Conservation (phyloP, 805 yeast genomes). For the Candida alai region DNA sequence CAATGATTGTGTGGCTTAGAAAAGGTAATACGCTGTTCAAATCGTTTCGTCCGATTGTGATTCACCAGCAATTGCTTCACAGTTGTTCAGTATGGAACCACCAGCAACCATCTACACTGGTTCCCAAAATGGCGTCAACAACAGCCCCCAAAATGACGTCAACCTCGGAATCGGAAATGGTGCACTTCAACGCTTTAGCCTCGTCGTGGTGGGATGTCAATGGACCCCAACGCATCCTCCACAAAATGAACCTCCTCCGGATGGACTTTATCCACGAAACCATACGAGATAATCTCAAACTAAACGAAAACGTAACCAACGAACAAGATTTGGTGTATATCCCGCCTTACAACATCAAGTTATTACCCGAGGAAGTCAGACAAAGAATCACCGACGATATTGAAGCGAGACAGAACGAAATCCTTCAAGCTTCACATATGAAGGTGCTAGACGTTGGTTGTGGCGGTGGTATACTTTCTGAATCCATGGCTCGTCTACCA, state of each 20-base stretch:
- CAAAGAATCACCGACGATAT: slow-evolving; percentile 47
- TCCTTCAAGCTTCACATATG: slow-evolving; percentile 34
- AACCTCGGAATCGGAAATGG: slow-evolving; percentile 59
- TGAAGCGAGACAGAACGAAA: slow-evolving; percentile 40
- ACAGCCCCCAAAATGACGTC: slow-evolving; percentile 27
- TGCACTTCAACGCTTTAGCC: slow-evolving; percentile 84
- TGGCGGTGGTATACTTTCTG: slow-evolving; percentile 95
- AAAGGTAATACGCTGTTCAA: too few species aligned
- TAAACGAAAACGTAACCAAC: slow-evolving; percentile 30
- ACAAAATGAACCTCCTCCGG: slow-evolving; percentile 87
- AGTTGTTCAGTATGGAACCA: too few species aligned
- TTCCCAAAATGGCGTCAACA: too few species aligned
- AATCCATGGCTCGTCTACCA: slow-evolving; percentile 75
- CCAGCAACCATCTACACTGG: too few species aligned
- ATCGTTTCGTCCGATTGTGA: too few species aligned
- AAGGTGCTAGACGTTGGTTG: slow-evolving; percentile 87
- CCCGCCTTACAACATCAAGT: slow-evolving; percentile 71
- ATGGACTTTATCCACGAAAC: slow-evolving; percentile 80
- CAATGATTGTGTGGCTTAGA: too few species aligned
- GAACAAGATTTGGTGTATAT: slow-evolving; percentile 53
- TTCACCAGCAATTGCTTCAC: too few species aligned
- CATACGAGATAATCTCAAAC: slow-evolving; percentile 40
- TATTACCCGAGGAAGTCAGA: slow-evolving; percentile 59
- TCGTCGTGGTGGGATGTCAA: slow-evolving; percentile 97
- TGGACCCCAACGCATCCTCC: slow-evolving; percentile 91